phyloP scores from a whole-genome alignment of 108 stramenopile genomes.

The Nannochloropsis oceanica region DNA sequence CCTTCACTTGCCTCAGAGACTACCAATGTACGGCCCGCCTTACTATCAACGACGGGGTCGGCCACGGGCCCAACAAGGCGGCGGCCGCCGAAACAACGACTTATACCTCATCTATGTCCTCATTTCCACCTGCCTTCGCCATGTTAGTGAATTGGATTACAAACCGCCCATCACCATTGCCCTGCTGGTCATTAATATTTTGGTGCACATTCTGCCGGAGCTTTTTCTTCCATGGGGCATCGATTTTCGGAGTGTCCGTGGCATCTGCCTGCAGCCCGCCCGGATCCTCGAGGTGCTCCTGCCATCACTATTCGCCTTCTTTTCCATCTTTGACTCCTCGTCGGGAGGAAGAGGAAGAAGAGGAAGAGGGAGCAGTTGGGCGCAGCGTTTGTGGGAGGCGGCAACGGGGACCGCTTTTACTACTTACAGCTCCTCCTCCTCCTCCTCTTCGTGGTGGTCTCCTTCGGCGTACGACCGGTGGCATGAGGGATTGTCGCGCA shows the following conservation, averaged over 20 bases:
- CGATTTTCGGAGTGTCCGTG: neutral
- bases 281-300: neutral
- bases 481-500: neutral
- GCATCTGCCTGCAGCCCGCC: constrained; percentile 3
- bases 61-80: neutral
- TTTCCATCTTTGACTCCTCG: neutral
- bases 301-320: neutral
- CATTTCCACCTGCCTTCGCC: neutral
- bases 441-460: neutral
- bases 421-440: neutral
- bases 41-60: neutral
- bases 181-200: constrained; percentile 1
- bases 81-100: neutral
- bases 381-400: neutral
- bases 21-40: neutral
- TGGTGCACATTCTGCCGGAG: neutral
- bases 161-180: constrained; percentile 17
- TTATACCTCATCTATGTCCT: neutral
- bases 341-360: neutral
- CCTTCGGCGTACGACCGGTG: neutral
- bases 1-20: neutral
- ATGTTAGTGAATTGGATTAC: neutral
- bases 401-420: too few relatives aligned
- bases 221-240: neutral
- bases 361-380: neutral